Percentiles rank a stretch among this genome's conserved stretches.
Conservation (phyloP, 169 alveolate genomes). For the Plasmodium reichenowi region DNA sequence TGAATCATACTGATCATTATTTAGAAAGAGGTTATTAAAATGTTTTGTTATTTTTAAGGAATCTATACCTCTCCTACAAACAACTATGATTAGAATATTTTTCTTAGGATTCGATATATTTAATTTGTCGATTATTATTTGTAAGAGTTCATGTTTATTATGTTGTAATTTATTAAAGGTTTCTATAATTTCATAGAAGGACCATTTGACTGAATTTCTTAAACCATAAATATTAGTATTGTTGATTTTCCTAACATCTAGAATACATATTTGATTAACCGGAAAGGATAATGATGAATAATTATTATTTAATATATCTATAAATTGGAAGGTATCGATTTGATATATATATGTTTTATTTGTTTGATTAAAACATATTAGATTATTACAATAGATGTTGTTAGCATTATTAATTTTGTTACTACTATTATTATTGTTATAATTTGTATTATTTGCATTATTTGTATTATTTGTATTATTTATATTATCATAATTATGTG, state of each 20-base stretch:
- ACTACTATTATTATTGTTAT: conserved; percentile 5
- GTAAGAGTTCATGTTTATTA: conserved; percentile 11
- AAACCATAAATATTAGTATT: conserved; percentile 57
- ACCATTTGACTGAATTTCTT: conserved; percentile 48
- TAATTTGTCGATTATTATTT: conserved; percentile 28
- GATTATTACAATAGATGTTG: too few relatives aligned
- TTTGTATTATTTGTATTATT: conserved; percentile 6
- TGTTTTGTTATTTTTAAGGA: conserved; percentile 56
- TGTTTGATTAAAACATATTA: too few relatives aligned
- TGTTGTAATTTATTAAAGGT: conserved; percentile 71
- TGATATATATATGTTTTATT: conserved; percentile 28
- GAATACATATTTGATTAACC: conserved; percentile 30
- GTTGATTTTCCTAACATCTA: conserved; percentile 39
- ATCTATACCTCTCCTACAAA: conserved; percentile 76
- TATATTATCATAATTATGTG: background rate
- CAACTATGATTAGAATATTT: conserved; percentile 55
- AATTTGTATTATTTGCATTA: background rate
- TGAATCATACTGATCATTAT: background rate
- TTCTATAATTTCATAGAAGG: conserved; percentile 68
- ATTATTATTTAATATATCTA: conserved; percentile 45
- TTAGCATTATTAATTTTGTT: background rate
- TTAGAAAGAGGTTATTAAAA: conserved; percentile 49
- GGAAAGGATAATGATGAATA: conserved; percentile 29
- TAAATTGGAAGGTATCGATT: conserved; percentile 65
- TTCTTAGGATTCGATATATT: conserved; percentile 5